Percentiles rank a stretch among this genome's conserved stretches.
Evolutionary conservation across 805 yeast genomes (phyloP).

Genomic region (Yarrowia divulgata): DNA sequence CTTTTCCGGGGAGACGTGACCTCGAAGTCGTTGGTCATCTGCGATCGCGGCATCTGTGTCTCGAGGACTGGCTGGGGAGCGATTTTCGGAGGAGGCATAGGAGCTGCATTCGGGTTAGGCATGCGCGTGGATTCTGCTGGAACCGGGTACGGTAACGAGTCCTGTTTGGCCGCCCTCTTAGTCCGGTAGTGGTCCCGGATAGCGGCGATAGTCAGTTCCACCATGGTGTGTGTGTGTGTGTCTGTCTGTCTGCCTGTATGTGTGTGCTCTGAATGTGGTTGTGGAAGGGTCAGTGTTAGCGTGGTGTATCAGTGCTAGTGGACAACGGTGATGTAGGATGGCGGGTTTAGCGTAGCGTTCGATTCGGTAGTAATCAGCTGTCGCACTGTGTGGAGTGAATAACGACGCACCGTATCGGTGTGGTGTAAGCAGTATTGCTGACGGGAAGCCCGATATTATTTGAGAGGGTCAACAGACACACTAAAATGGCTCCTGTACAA

Average conservation of each 20-base stretch:
- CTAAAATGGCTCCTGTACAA: not conserved
- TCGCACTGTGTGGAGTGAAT: not conserved
- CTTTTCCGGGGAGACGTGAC: not conserved
- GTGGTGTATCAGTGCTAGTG: not conserved
- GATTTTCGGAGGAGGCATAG: slow-evolving; percentile 30
- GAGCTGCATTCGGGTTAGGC: slow-evolving; percentile 38
- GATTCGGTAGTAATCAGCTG: too few relatives aligned
- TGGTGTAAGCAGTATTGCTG: not conserved
- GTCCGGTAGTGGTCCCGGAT: slow-evolving; percentile 25
- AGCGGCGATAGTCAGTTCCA: slow-evolving; percentile 33
- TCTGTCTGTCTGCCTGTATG: not conserved
- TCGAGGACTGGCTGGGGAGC: slow-evolving; percentile 2
- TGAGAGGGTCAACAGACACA: not conserved
- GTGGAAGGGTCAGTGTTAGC: not conserved
- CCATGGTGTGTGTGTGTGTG: slow-evolving; percentile 9
- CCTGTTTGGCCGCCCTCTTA: slow-evolving; percentile 26
- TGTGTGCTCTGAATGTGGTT: not conserved
- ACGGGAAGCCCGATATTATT: not conserved
- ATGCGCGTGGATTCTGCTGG: slow-evolving; percentile 10
- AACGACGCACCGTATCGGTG: not conserved
- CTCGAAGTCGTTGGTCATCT: slow-evolving; percentile 23
- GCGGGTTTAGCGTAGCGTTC: too few relatives aligned
- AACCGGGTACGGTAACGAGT: slow-evolving; percentile 19
- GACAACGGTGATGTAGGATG: too few relatives aligned
- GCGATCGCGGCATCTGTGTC: slow-evolving; percentile 12